A percentile compares a stretch with the other conserved stretches of the same genome.
phyloP scores from a whole-genome alignment of 768 basidiomycete species.

The Clitopilus hobsonii region DNA sequence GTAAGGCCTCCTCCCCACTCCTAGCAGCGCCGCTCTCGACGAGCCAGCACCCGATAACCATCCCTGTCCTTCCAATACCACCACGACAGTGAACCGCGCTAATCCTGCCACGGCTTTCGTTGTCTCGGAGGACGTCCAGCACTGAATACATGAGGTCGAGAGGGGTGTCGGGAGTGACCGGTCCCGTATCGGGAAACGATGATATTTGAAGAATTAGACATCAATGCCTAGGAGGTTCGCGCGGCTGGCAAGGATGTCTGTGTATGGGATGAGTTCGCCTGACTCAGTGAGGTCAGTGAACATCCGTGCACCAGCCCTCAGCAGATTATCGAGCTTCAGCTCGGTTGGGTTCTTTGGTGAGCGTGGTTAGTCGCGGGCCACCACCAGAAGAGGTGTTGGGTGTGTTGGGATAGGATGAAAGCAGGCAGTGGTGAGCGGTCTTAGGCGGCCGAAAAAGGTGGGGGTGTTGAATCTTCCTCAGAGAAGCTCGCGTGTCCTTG shows the following conservation, averaged over 20 bases:
- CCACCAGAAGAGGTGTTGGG: slow-evolving; percentile 69
- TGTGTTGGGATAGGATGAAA: slow-evolving; percentile 75
- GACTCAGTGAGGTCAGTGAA: slow-evolving; percentile 83
- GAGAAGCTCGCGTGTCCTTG: slow-evolving; percentile 12
- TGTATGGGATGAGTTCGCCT: slow-evolving; percentile 71
- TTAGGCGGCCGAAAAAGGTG: slow-evolving; percentile 11
- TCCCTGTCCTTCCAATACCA: slow-evolving; percentile 70
- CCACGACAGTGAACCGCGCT: slow-evolving; percentile 78
- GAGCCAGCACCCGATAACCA: slow-evolving; percentile 68
- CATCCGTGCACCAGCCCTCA: slow-evolving; percentile 68
- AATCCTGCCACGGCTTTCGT: slow-evolving; percentile 52
- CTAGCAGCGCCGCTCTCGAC: slow-evolving; percentile 59
- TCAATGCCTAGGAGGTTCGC: slow-evolving; percentile 55
- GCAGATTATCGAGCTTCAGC: slow-evolving; percentile 71
- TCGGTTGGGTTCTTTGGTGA: slow-evolving; percentile 48
- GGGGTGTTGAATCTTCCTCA: slow-evolving; percentile 13
- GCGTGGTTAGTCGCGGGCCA: slow-evolving; percentile 84
- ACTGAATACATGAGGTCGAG: slow-evolving; percentile 54
- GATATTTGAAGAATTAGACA: slow-evolving; percentile 56
- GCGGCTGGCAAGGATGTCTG: slow-evolving; percentile 45
- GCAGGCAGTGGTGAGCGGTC: slow-evolving; percentile 16
- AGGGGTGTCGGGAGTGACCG: slow-evolving; percentile 60
- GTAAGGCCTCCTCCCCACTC: slow-evolving; percentile 61
- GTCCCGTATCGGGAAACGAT: slow-evolving; percentile 76
- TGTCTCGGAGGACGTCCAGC: slow-evolving; percentile 55